Evolutionary conservation across 169 alveolate genomes (phyloP).

Genomic region (Condylostoma magnum): DNA sequence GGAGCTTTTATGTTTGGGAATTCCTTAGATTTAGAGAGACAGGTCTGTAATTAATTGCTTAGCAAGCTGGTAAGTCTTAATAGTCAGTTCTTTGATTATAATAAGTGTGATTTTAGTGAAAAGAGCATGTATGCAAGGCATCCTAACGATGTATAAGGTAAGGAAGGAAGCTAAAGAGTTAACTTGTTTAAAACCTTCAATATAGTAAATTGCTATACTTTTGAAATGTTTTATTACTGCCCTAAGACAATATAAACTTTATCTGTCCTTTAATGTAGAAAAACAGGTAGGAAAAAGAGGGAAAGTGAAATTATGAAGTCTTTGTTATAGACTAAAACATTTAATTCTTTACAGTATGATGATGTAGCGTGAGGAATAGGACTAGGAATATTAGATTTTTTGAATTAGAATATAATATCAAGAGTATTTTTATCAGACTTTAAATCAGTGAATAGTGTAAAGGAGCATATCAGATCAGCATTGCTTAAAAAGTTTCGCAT

Average conservation of each 20-base stretch:
- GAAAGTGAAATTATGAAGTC: conserved; percentile 16
- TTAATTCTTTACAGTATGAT: conserved; percentile 34
- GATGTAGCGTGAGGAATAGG: background rate
- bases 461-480: too few species aligned
- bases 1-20: conserved; percentile 28
- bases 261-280: conserved; percentile 36
- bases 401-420: conserved; percentile 36
- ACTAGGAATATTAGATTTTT: conserved; percentile 27
- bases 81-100: conserved; percentile 54
- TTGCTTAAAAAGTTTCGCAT: too few species aligned
- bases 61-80: conserved; percentile 56
- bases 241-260: conserved; percentile 47
- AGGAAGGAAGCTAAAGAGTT: conserved; percentile 80
- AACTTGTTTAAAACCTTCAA: conserved; percentile 60
- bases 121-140: conserved; percentile 66
- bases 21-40: conserved; percentile 18
- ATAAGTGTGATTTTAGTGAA: conserved; percentile 64
- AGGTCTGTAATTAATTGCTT: conserved; percentile 56
- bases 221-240: conserved; percentile 64
- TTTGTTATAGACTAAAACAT: background rate
- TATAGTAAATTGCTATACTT: conserved; percentile 61
- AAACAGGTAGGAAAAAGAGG: conserved; percentile 33
- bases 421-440: conserved; percentile 36
- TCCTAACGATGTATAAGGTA: conserved; percentile 47
- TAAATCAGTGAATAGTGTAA: too few species aligned